These are phyloP conservation scores for Phaeoacremonium minimum DNA, from an alignment of 2,329 filamentous ascomycete species.

Conservation along the genomic window DNA sequence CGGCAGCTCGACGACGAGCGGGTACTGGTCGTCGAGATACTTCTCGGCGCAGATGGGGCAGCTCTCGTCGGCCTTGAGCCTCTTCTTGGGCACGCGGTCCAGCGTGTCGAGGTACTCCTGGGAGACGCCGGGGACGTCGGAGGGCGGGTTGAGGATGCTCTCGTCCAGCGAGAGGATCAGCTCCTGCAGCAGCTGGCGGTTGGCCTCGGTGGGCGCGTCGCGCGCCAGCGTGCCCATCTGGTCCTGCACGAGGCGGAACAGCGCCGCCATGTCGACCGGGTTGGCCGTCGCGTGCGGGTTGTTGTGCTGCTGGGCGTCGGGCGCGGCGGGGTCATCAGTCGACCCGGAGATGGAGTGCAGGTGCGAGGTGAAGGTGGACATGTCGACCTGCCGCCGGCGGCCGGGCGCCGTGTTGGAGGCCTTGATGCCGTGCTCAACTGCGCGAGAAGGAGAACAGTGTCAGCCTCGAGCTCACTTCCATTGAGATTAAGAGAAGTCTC, in stretches of 20 bases:
- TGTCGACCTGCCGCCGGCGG: constrained; percentile 53
- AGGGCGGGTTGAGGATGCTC: constrained; percentile 49
- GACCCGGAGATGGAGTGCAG: constrained; percentile 46
- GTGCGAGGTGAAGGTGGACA: constrained; percentile 58
- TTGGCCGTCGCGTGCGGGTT: constrained; percentile 57
- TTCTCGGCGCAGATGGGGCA: constrained; percentile 62
- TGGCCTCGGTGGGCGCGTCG: constrained; percentile 42
- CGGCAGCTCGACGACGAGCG: constrained; percentile 60
- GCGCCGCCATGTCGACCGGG: constrained; percentile 51
- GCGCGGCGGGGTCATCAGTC: constrained; percentile 23
- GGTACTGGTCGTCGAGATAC: constrained; percentile 58
- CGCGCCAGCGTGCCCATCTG: constrained; percentile 48
- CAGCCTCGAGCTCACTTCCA: too few species aligned
- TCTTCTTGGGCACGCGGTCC: constrained; percentile 52
- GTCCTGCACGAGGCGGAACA: constrained; percentile 56
- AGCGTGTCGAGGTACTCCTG: constrained; percentile 57
- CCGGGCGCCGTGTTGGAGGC: constrained; percentile 30
- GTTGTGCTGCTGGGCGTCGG: constrained; percentile 30
- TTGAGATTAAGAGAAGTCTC: too few species aligned
- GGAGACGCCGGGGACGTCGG: constrained; percentile 46
- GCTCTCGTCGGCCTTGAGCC: constrained; percentile 42
- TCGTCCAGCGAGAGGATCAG: constrained; percentile 43
- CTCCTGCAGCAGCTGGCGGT: constrained; percentile 43
- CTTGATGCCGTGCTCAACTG: constrained; percentile 63
- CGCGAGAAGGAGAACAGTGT: too few species aligned